phyloP scores from a whole-genome alignment of 2,329 filamentous ascomycete species.

The Alternaria consortialis region DNA sequence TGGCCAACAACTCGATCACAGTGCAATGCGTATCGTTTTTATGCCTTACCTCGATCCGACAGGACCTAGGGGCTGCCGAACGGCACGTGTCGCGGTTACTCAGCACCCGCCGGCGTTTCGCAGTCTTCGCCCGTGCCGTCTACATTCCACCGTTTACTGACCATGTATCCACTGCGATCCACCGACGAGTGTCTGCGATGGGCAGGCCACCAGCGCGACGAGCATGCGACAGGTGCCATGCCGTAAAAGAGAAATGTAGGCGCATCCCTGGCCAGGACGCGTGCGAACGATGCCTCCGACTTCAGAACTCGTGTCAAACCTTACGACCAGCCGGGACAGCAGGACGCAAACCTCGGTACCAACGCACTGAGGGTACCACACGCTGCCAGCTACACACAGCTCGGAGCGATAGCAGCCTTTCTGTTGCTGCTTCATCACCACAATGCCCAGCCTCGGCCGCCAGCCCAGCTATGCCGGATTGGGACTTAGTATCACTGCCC shows the following conservation, averaged over 20 bases:
- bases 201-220: conserved; percentile 7
- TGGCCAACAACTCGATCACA: neutral
- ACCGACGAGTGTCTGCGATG: conserved; percentile 12
- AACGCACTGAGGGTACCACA: conserved; percentile 4
- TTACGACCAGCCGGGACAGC: conserved; percentile 13
- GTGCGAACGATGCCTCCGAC: conserved; percentile 19
- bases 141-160: neutral
- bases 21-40: no score
- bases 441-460: neutral
- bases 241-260: conserved; percentile 16
- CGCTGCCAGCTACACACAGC: neutral
- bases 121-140: neutral
- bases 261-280: conserved; percentile 8
- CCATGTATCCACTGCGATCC: conserved; percentile 9
- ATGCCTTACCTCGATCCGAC: neutral
- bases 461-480: neutral
- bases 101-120: conserved; percentile 9
- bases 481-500: neutral
- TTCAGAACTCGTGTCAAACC: conserved; percentile 10
- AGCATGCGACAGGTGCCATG: conserved; percentile 19
- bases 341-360: conserved; percentile 16
- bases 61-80: neutral
- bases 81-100: conserved; percentile 10
- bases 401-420: conserved; percentile 3
- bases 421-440: neutral